Evolutionary conservation across 768 basidiomycete genomes (phyloP), one percentile per base, ranked within the genome.

Genomic region (Pholiota molesta): DNA sequence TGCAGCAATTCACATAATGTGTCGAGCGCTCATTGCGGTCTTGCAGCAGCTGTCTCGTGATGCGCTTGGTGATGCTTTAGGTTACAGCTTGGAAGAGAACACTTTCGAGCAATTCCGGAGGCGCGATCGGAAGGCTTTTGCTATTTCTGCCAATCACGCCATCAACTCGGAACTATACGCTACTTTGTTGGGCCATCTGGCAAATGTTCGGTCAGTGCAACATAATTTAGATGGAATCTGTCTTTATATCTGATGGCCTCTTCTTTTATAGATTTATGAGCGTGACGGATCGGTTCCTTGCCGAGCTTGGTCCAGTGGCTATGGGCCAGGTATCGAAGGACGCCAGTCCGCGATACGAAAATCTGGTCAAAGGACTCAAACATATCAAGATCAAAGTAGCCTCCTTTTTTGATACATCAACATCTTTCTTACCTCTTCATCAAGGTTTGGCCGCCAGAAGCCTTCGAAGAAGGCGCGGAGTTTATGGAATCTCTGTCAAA

Each of bases 401-500:
- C 10, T 37, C 42, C 23, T 56, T 49, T 21, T 10, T 6, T 21
- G 3, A 14, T n/a, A 39, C 10, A 35, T 56, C 19, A 17, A 29
- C 14, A 19, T 45, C n/a, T 44, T 21, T 49, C 26, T 62, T 8
- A 45, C 44, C 14, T 19, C 13, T 65, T 52, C 51, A 21, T 42
- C 28, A 65, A 94, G 92, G 95, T 97, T 47, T 97, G 94, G 87
- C 95, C 95, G 2, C 91, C 93, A 14, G 92, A 95, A 71, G 88
- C 91, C 5, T 95, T 97, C 61, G 95, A 97, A 71, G 91, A 95
- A 73, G 93, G 91, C 3, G 90, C 95, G 2, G 95, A 98, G 67
- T 97, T 97, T 66, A 75, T 97, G 75, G 89, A 93, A 62, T 85
- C 87, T 7, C 75, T 97, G 17, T 90, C 95, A 2, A 91, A 89